Percentiles rank a stretch among this genome's conserved stretches.
Conservation (phyloP, 768 basidiomycete genomes). For the Paxillus rubicundulus region DNA sequence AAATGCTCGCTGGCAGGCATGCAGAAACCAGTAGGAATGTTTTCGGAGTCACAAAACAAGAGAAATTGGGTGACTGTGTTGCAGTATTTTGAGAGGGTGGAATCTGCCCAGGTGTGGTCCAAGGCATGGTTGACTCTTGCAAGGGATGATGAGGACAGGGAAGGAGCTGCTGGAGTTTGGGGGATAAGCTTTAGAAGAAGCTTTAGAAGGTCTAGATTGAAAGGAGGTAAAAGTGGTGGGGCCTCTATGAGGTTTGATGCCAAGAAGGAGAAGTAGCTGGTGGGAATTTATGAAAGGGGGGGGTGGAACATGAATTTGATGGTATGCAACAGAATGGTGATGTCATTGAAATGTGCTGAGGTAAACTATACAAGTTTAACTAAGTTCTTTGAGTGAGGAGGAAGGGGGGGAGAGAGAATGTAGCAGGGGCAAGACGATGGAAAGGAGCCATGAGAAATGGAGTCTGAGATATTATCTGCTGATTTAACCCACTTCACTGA, state of each 20-base stretch:
- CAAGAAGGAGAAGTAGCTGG: no score
- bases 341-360: no score
- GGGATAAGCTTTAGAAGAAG: not conserved
- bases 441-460: not conserved
- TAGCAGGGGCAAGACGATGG: not conserved
- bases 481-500: not conserved
- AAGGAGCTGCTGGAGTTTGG: not conserved
- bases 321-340: no score
- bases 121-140: not conserved
- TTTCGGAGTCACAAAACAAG: constrained; percentile 20
- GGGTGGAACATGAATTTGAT: no score
- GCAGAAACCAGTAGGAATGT: constrained; percentile 4
- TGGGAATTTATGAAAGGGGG: no score
- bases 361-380: no score
- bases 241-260: no score
- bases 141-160: not conserved
- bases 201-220: not conserved
- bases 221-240: no score
- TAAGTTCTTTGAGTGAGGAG: no score
- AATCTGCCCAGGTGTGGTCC: constrained; percentile 5
- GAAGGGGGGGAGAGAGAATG: no score
- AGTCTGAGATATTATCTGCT: not conserved
- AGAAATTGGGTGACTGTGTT: constrained; percentile 1
- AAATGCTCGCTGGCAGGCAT: constrained; percentile 28
- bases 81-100: constrained; percentile 5